These are phyloP conservation scores for Leptographium flavum DNA, from an alignment of 2,329 filamentous ascomycete species.

Conservation along the genomic window DNA sequence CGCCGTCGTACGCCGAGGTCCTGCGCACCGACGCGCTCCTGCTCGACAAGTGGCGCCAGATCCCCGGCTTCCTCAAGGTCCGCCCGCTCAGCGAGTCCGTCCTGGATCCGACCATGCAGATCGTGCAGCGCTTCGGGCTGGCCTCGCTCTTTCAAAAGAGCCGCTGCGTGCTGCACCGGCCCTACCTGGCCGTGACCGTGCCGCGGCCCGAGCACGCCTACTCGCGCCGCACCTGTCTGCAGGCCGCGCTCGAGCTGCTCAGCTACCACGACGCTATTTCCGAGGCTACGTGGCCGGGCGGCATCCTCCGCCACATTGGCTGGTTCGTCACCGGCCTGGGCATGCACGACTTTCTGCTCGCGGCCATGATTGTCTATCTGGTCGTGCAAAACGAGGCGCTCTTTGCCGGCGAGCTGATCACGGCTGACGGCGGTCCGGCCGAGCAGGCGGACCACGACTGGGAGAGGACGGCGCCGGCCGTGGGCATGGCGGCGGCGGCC, in stretches of 20 bases:
- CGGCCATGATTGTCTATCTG: constrained; percentile 45
- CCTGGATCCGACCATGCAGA: constrained; percentile 28
- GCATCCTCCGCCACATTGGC: constrained; percentile 33
- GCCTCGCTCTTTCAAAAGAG: constrained; percentile 38
- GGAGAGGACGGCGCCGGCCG: neutral
- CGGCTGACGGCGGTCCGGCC: too few species aligned
- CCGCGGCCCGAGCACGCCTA: constrained; percentile 32
- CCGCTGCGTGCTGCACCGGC: constrained; percentile 40
- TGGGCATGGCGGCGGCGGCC: too few species aligned
- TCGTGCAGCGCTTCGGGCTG: constrained; percentile 40
- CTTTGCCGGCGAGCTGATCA: constrained; percentile 8
- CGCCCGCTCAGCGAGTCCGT: constrained; percentile 33
- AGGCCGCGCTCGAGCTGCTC: constrained; percentile 33
- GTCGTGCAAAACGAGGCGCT: constrained; percentile 26
- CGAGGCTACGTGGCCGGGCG: constrained; percentile 36
- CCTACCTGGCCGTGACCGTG: constrained; percentile 31
- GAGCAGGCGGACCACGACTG: neutral
- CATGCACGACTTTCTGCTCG: constrained; percentile 47
- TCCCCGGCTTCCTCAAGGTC: constrained; percentile 35
- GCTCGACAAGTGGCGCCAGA: constrained; percentile 26
- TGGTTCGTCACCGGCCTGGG: constrained; percentile 45
- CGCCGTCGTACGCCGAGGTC: constrained; percentile 34
- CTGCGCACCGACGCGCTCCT: constrained; percentile 31
- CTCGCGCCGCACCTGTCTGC: constrained; percentile 35
- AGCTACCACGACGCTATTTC: constrained; percentile 32